These are phyloP conservation scores for Candida neerlandica DNA, from an alignment of 1,139 yeast species.

Conservation along the genomic window DNA sequence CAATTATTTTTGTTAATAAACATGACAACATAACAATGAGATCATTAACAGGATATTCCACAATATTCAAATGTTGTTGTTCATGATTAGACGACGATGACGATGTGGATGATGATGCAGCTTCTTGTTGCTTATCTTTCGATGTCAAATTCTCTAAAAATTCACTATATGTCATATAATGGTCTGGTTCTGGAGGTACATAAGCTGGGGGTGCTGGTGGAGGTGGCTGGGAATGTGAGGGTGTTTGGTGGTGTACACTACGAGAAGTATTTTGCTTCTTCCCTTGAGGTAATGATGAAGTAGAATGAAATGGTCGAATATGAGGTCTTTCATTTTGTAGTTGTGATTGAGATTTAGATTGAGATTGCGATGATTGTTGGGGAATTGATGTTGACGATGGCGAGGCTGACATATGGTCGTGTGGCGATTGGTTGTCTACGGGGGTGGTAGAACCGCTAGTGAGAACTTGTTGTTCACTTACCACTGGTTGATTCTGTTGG, in stretches of 20 bases:
- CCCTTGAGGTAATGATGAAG: slow-evolving; percentile 5
- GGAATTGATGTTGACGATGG: background rate
- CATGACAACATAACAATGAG: slow-evolving; percentile 84
- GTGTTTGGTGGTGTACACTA: slow-evolving; percentile 5
- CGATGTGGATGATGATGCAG: slow-evolving; percentile 13
- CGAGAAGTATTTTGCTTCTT: background rate
- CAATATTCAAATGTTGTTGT: slow-evolving; percentile 72
- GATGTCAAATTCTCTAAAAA: slow-evolving; percentile 36
- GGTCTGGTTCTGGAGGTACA: slow-evolving; percentile 38
- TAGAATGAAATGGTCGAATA: slow-evolving; percentile 1
- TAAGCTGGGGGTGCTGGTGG: slow-evolving; percentile 10
- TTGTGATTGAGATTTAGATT: slow-evolving; percentile 7
- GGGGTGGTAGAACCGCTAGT: slow-evolving; percentile 12
- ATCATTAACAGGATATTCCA: slow-evolving; percentile 80
- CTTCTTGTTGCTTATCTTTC: slow-evolving; percentile 22
- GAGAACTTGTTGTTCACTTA: slow-evolving; percentile 9
- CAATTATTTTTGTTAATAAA: slow-evolving; percentile 79
- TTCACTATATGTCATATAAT: slow-evolving; percentile 48
- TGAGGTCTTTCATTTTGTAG: slow-evolving; percentile 3
- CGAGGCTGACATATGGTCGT: slow-evolving; percentile 1
- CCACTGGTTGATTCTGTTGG: slow-evolving; percentile 10
- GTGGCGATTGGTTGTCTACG: slow-evolving; percentile 4
- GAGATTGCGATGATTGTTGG: slow-evolving; percentile 4
- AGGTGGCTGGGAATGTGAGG: background rate
- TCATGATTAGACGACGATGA: slow-evolving; percentile 1